Percentiles rank a stretch among this genome's conserved stretches.
phyloP scores from a whole-genome alignment of 306 rosid species.

The Crotalaria pallida region DNA sequence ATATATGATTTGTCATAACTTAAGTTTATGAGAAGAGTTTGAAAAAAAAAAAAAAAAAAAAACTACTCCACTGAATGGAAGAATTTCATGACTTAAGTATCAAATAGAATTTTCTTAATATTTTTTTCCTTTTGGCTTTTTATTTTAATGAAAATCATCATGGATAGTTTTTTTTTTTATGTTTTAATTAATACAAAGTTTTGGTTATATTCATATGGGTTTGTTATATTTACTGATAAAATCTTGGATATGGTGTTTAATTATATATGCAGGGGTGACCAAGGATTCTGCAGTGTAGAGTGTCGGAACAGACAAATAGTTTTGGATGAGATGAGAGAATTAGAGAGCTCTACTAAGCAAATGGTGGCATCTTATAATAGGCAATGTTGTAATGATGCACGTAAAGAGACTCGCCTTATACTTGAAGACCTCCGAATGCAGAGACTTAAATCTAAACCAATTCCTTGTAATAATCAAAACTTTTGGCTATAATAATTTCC shows the following conservation, averaged over 20 bases:
- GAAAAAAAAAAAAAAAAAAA: too few relatives aligned
- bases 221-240: background rate
- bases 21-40: too few relatives aligned
- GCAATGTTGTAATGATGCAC: constrained; percentile 30
- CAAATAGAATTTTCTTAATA: too few relatives aligned
- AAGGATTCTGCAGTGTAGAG: constrained; percentile 42
- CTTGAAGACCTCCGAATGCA: constrained; percentile 33
- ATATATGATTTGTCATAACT: too few relatives aligned
- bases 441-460: constrained; percentile 30
- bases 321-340: constrained; percentile 36
- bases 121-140: background rate
- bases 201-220: background rate
- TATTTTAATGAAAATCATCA: background rate
- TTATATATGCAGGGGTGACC: constrained; percentile 42
- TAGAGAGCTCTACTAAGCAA: constrained; percentile 24
- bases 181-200: too few relatives aligned
- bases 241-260: background rate
- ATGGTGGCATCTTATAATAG: constrained; percentile 15
- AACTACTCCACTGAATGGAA: too few relatives aligned
- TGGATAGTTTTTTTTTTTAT: too few relatives aligned
- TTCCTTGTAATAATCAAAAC: constrained; percentile 7
- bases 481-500: constrained; percentile 15
- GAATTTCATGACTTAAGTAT: too few relatives aligned
- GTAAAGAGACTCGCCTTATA: constrained; percentile 29
- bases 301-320: constrained; percentile 39